Evolutionary conservation across 1,139 yeast genomes (phyloP), one percentile per base, ranked within the genome.

Genomic region (Debaryomyces sp.): DNA sequence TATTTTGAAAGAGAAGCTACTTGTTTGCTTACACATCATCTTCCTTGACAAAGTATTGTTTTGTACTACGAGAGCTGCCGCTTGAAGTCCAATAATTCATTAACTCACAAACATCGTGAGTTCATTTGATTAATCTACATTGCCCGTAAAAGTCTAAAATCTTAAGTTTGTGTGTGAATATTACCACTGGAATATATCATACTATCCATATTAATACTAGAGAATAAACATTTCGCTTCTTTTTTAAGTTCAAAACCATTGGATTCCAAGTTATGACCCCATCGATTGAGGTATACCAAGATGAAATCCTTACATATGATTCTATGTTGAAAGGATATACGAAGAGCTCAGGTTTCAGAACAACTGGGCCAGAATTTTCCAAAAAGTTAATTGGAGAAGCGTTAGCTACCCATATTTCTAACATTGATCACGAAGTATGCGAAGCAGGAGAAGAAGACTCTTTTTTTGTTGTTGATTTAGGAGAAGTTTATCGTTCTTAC

Each of bases 401-500:
- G 2, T 63, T 85, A 51, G 55, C 65, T 37, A 52, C 65, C n/a
- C 78, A 76, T 45, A 70, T 84, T 48, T 58, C 65, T 6, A 51
- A 61, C 2, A 74, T 87, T 55, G 84, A 88, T 65, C 75, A 74
- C 55, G 84, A 81, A 48, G 68, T 73, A 42, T 88, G 95, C 68
- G 82, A 71, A 26, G 81, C 94, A 5, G 95, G 91, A 47, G 92
- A 84, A 35, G 96, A 89, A 64, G 88, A 88, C 61, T 84, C 97
- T 10, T 92, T 94, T 65, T 92, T 87, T 62, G 90, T 94, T 40
- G 90, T 95, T 57, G 97, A 94, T 69, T 67, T 90, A 52, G 90
- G 89, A 26, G 85, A 87, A 59, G 80, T 94, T 35, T 74, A 74
- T 52, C 77, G 85, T 52, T 78, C 91, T 49, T 78, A 78, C 54